Evolutionary conservation across 495 filamentous ascomycete species (phyloP).

Genomic region (Penicillium pancosmium): DNA sequence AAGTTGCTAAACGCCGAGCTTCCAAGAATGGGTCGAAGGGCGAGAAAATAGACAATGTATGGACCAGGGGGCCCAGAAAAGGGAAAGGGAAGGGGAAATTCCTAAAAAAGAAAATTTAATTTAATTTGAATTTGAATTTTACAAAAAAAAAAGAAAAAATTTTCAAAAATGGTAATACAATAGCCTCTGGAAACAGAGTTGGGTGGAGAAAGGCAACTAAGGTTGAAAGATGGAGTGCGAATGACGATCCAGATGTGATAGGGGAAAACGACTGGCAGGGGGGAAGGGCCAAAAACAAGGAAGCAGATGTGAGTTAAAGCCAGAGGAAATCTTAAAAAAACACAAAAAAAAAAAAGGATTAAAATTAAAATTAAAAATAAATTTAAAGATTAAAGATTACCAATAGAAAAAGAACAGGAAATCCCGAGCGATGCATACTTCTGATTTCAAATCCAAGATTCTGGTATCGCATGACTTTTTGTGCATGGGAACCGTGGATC

Average conservation of each 20-base stretch:
- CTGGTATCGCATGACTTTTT: slow-evolving; percentile 17
- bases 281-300: slow-evolving; percentile 11
- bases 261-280: slow-evolving; percentile 4
- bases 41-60: background rate
- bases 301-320: slow-evolving; percentile 9
- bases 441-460: slow-evolving; percentile 21
- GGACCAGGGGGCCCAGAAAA: background rate
- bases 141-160: slow-evolving; percentile 13
- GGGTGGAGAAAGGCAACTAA: slow-evolving; percentile 27
- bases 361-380: background rate
- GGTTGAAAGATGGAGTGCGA: slow-evolving; percentile 25
- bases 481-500: slow-evolving; percentile 30
- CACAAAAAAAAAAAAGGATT: background rate
- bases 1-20: slow-evolving; percentile 34
- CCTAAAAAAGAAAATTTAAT: background rate
- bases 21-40: slow-evolving; percentile 20
- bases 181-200: slow-evolving; percentile 27
- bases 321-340: background rate
- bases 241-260: slow-evolving; percentile 23
- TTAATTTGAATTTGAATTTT: background rate
- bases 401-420: background rate
- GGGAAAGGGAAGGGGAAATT: slow-evolving; percentile 1
- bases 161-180: slow-evolving; percentile 20
- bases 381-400: slow-evolving; percentile 3
- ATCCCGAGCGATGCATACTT: slow-evolving; percentile 7